Evolutionary conservation across 441 rosid genomes (phyloP).

Genomic region (Gossypium laxum): DNA sequence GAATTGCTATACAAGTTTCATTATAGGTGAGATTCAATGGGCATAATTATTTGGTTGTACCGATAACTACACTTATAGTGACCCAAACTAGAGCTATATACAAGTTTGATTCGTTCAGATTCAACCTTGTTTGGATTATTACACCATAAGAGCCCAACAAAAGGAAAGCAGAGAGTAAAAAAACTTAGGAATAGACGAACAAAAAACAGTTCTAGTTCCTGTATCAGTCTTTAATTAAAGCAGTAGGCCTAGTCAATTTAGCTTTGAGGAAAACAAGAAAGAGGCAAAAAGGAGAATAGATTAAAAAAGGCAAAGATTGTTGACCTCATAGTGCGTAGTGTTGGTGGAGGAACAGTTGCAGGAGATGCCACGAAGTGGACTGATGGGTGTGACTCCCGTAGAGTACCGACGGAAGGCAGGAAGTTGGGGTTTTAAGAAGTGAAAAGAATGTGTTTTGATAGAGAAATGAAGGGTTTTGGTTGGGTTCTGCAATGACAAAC

Average conservation of each 20-base stretch:
- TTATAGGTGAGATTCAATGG: neutral
- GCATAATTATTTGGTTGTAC: neutral
- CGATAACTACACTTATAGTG: neutral
- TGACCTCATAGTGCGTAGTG: conserved; percentile 52
- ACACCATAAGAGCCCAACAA: neutral
- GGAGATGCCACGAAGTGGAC: conserved; percentile 26
- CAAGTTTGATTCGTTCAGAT: neutral
- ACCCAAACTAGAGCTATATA: neutral
- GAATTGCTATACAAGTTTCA: neutral
- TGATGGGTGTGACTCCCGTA: conserved; percentile 15
- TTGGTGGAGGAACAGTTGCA: conserved; percentile 40
- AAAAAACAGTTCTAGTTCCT: neutral
- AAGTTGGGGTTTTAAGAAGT: conserved; percentile 6
- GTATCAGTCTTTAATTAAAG: neutral
- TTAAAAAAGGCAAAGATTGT: neutral
- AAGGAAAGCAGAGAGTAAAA: neutral
- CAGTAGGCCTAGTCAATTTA: neutral
- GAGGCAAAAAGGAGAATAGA: neutral
- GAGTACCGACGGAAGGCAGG: conserved; percentile 10
- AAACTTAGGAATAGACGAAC: neutral
- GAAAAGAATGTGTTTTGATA: conserved; percentile 8
- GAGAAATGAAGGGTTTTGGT: conserved; percentile 16
- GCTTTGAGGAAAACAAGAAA: neutral
- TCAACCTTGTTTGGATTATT: neutral
- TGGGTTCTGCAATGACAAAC: conserved; percentile 22